Evolutionary conservation across 768 basidiomycete species (phyloP), one percentile per base, ranked within the genome.

Genomic region (Brasilioporus rufonigricans): DNA sequence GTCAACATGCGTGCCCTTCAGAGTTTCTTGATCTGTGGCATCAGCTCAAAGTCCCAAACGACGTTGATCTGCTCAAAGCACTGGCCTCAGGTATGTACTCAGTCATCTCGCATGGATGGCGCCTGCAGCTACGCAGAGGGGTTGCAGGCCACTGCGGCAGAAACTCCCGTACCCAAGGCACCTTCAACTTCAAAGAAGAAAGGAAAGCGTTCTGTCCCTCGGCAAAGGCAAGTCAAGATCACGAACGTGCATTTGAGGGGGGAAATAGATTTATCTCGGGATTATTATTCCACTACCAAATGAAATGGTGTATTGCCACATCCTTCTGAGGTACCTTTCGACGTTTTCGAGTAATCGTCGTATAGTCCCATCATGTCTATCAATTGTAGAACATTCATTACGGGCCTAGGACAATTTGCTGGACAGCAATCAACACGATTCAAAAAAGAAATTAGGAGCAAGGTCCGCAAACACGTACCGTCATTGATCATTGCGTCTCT

Each of bases 11-110:
- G 29, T 46, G 27, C 48, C 33, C 19, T 19, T 18, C 69, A 96
- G 93, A 96, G 70, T 96, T 96, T 66, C 74, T 80, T 48, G 89
- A 93, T 61, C 73, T 95, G 18, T 96, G 94, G 93, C 90, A 91
- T 69, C 78, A 80, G 4, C 76, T 94, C 18, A 86, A 84, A 62
- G 88, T 93, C 1, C 93, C 93, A 1, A 89, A 89, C 50, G 91
- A 93, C 40, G 89, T 89, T 24, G 91, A 94, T 64, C 72, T 96
- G 3, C 76, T 88, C 52, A 85, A 81, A 63, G 84, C 91, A 55
- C 81, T 96, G 44, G 83, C 84, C 9, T 85, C 84, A 55, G 88
- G 89, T 89, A 67, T 55, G 73, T 47, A 46, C 43, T 50, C 50
- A 38, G 41, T 61, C 8, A 35, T 27, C 18, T 44, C 23, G 1